Base-by-base conservation (phyloP, 805 yeast species). In the Candida vartiovaarae region DNA sequence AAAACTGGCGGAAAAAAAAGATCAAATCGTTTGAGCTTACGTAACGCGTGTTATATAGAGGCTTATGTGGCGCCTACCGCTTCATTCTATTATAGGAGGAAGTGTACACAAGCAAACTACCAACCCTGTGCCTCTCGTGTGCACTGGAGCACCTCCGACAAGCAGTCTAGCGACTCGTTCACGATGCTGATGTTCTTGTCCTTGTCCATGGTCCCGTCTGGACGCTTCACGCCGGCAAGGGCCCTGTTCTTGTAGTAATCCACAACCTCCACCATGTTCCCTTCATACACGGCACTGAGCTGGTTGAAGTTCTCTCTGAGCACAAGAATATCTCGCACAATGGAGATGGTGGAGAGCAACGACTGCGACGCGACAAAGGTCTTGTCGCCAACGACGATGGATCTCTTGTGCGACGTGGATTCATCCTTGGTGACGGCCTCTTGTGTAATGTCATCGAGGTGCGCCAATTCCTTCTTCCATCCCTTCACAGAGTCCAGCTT, bases 341-440 rank as follows among this genome's bases (percentile, higher is more conserved):
- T 51, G 4, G 53, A 49, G 23, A 79, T 57, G 6, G 75, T 51
- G 4, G 62, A 55, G 4, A 68, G 56, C 6, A 72, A 63, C 0
- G 82, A 68, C n/a, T 69, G 69, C 34, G 84, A 76, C 1, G 82
- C 75, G 33, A 78, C 80, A 53, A 74, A 78, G 0, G 82, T 74
- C 43, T 74, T 71, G 34, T 74, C 78, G 23, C 72, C 77, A 34
- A 82, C 73, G 37, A 72, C 70, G 32, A 65, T 63, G 1, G 72
- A 65, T 48, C 67, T 63, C 42, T 65, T 61, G 36, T 65, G 67
- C 6, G 68, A 68, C 9, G 44, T 42, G 23, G 47, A 49, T 10
- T 45, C 51, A 11, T 44, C 39, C 33, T 48, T 44, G 15, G 11
- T 9, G 3, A 20, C 36, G 6, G 15, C 7, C 6, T 38, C 33